Evolutionary conservation across 2,329 filamentous ascomycete species (phyloP), one percentile per base, ranked within the genome.

Genomic region (Pestalotiopsis sp.): DNA sequence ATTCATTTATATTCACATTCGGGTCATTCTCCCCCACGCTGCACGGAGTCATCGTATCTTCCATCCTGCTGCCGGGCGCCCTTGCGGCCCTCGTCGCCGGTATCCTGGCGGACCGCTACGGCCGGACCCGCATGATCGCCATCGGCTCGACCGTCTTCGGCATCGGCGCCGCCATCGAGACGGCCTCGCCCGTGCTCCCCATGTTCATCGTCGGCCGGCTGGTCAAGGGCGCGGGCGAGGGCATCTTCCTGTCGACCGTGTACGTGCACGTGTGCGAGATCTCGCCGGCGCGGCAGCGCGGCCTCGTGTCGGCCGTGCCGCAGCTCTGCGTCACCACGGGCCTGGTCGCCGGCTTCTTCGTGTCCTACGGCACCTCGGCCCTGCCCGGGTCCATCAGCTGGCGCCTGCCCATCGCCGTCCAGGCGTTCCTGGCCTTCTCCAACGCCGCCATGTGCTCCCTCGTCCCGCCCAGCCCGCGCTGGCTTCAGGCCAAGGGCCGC

Each of bases 11-110:
- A 10, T 67, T 76, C 2, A 80, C 81, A 3, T 85, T 89, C 71
- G 87, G 87, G 3, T 76, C 80, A 14, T 81, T 86, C 58, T 86
- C 85, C 1, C 80, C 88, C 0, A 85, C 84, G 0, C 73, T 89
- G 1, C 87, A 88, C 70, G 88, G 89, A 0, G 78, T 89, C 2
- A 82, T 88, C 6, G 87, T 91, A 17, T 90, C 88, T 0, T 85
- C 84, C 0, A 86, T 90, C 60, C 80, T 90, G 24, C 82, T 90
- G 26, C 84, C 88, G 0, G 89, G 86, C 5, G 88, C 86, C 0
- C 76, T 90, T 13, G 85, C 88, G 0, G 88, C 88, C 0, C 81
- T 89, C 26, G 81, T 90, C 44, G 86, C 88, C 0, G 84, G 89
- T 1, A 80, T 84, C 58, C 79, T 91, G 1, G 85, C 81, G 7